Conservation (phyloP, 2,329 filamentous ascomycete species). For the Cercospora citrullina region DNA sequence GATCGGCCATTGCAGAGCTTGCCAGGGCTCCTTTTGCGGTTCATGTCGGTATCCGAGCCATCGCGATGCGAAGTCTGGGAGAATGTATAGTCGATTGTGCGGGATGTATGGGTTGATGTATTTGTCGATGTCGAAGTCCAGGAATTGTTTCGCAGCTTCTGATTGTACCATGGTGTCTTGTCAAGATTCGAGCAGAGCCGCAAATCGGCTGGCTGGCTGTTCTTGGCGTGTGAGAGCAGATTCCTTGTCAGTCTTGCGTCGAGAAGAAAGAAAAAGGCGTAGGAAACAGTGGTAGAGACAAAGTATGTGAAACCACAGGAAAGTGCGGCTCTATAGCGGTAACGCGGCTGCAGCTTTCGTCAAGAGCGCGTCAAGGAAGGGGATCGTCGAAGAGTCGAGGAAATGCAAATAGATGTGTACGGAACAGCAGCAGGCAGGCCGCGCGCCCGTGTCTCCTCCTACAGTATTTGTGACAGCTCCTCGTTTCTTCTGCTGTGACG, state of each 20-base stretch:
- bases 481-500: slow-evolving; percentile 9
- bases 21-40: slow-evolving; percentile 44
- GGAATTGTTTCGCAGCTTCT: slow-evolving; percentile 19
- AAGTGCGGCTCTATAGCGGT: slow-evolving; percentile 8
- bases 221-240: background rate
- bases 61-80: slow-evolving; percentile 67
- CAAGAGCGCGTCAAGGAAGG: background rate
- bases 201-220: background rate
- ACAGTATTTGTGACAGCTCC: background rate
- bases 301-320: background rate
- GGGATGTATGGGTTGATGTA: slow-evolving; percentile 71
- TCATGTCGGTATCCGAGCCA: slow-evolving; percentile 57
- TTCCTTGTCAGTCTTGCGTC: background rate
- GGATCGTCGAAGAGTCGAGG: background rate
- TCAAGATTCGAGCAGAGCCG: background rate
- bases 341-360: background rate
- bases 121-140: slow-evolving; percentile 73
- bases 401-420: background rate
- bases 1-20: slow-evolving; percentile 45
- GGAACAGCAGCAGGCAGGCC: background rate
- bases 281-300: background rate
- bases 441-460: background rate
- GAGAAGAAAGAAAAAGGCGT: background rate
- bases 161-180: slow-evolving; percentile 9
- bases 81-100: slow-evolving; percentile 59